Conservation (phyloP, 2,329 filamentous ascomycete genomes). For the Lachnellula arida region DNA sequence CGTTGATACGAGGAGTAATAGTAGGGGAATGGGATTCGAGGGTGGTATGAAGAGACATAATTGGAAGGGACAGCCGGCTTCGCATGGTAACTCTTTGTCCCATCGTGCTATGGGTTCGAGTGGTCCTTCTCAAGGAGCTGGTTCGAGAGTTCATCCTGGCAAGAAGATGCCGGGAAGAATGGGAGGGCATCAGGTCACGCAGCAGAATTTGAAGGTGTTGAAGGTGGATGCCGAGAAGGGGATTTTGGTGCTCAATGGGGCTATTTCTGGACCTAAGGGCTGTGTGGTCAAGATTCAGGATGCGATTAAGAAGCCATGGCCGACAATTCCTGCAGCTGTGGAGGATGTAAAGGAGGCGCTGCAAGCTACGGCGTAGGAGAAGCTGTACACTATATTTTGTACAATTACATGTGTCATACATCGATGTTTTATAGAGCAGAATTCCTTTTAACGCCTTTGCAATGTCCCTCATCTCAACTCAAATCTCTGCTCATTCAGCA, state of each 20-base stretch:
- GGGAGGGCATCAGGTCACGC: constrained; percentile 82
- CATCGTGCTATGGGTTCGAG: constrained; percentile 89
- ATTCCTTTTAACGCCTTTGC: constrained; percentile 19
- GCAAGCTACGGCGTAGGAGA: constrained; percentile 34
- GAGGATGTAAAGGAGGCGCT: constrained; percentile 46
- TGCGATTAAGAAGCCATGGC: constrained; percentile 81
- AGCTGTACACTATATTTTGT: constrained; percentile 24
- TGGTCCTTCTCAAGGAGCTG: constrained; percentile 85
- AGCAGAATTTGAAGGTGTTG: constrained; percentile 87
- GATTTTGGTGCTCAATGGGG: constrained; percentile 81
- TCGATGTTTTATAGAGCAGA: constrained; percentile 23
- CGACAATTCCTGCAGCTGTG: constrained; percentile 48
- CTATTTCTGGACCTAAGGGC: constrained; percentile 83
- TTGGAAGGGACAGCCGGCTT: constrained; percentile 81
- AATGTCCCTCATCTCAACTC: constrained; percentile 3
- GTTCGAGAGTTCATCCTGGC: constrained; percentile 86
- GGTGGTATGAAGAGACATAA: constrained; percentile 98
- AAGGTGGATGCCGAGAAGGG: constrained; percentile 84
- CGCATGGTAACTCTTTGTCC: constrained; percentile 91
- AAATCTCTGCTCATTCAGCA: too few relatives aligned
- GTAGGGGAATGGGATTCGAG: constrained; percentile 86
- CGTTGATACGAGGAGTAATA: constrained; percentile 76
- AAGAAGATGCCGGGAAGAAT: constrained; percentile 98
- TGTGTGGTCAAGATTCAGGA: constrained; percentile 82
- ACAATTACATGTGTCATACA: constrained; percentile 29